These are phyloP conservation scores for Tricholoma flavovirens DNA, from an alignment of 768 basidiomycete genomes.

Conservation along the genomic window DNA sequence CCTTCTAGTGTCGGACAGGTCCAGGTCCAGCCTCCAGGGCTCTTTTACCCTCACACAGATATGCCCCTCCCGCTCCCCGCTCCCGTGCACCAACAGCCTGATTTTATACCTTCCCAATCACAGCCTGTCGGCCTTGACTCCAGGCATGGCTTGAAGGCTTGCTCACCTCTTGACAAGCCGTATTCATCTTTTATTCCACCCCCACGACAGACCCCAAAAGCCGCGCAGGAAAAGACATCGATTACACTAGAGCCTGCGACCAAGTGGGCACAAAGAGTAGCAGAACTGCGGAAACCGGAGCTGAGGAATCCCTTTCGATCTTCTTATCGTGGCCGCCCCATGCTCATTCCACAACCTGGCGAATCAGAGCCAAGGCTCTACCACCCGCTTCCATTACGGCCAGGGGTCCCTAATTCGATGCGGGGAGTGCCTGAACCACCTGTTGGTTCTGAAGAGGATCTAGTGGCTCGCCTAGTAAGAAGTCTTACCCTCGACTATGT, in stretches of 20 bases:
- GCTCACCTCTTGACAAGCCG: not conserved
- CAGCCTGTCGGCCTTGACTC: not conserved
- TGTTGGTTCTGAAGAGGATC: constrained; percentile 11
- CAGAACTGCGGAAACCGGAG: not conserved
- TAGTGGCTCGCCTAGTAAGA: constrained; percentile 6
- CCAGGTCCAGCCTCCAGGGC: not conserved
- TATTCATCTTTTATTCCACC: not conserved
- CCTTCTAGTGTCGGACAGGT: not conserved
- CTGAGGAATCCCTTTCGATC: not conserved
- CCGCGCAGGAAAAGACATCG: not conserved
- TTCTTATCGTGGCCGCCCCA: not conserved
- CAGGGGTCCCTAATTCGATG: not conserved
- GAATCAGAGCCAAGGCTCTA: not conserved
- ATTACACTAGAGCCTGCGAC: not conserved
- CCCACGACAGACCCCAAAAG: not conserved
- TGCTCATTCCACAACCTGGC: not conserved
- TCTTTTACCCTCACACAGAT: not conserved
- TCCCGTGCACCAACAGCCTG: not conserved
- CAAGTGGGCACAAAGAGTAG: not conserved
- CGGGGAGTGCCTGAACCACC: not conserved
- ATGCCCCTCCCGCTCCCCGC: not conserved
- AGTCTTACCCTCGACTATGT: not conserved
- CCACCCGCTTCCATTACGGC: not conserved
- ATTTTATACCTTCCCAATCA: not conserved
- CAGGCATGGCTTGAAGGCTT: not conserved